Evolutionary conservation across 441 rosid genomes (phyloP), one percentile per base, ranked within the genome.

Genomic region (Adansonia rubrostipa): DNA sequence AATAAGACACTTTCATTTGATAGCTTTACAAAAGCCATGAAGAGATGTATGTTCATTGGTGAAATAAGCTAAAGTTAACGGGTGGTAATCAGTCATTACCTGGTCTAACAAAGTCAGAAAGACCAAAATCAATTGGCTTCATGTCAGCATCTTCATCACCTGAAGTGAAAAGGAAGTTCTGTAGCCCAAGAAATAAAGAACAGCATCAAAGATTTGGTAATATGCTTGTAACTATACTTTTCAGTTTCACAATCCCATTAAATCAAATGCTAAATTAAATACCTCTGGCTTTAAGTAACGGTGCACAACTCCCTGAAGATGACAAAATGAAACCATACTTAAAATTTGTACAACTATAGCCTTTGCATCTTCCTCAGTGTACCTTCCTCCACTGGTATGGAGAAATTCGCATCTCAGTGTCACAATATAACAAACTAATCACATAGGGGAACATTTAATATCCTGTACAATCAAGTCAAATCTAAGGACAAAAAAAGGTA

Each of bases 241-340:
- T 56, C 64, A 72, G n/a, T 36, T 56, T 72, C 65, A 40, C 28
- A 75, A 28, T 64, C 54, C 17, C 50, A 33, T 10, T 17, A 47
- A 28, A 67, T 76, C 33, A 51, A 64, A 24, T 53, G 70, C 44
- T 50, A 73, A 66, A 53, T 74, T 66, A 82, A 73, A 71, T 54
- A 95, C 99, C 95, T 95, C 99, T 40, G 99, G 99, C 84, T 95
- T 95, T 74, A 95, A 84, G 86, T 93, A 98, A 3, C 98, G 93
- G 77, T 95, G 99, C 20, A 93, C 99, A 58, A 95, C 97, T 45
- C 99, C 99, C 86, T 95, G 98, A 80, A 95, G 96, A 87, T 95
- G 99, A 86, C 97, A 95, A 88, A 93, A 95, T 42, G 98, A 85
- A 82, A 90, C 98, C 68, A 93, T 93, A 24, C 88, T 87, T 56